Base-by-base conservation (phyloP, 805 yeast genomes). In the Barnettozyma salicaria region DNA sequence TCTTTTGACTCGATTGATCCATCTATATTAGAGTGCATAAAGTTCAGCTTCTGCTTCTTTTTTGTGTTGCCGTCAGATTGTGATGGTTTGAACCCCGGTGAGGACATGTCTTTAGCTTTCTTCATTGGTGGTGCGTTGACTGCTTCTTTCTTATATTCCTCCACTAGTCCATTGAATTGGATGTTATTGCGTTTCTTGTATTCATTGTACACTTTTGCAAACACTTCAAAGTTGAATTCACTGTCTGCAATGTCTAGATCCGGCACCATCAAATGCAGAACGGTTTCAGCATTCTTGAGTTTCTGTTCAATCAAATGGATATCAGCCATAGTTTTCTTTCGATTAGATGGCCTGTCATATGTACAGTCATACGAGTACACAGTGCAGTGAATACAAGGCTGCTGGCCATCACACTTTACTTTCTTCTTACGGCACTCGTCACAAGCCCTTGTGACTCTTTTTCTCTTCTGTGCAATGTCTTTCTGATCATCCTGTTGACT, bases 281-380 rank as follows among this genome's bases (percentile, higher is more conserved):
- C 50, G 13, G 48, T 42, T 33, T 64, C 68, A 13, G 68, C 61
- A 26, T 45, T 39, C 40, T 58, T 59, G 25, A 66, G 44, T 31
- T 60, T 59, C 17, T 58, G 43, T 34, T 67, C 71, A 9, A 61
- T 52, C 21, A 57, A 44, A 41, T 46, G 54, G 29, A 54, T 45
- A 36, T 55, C 65, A 12, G 55, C 51, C 11, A 44, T 46, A 3
- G 49, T 42, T 32, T 52, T 75, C 51, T 73, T 75, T 34, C 84
- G 60, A 38, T 69, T 49, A 12, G 56, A 43, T 8, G 56, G 56
- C 37, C 84, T 88, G 50, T 83, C 85, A 56, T 87, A 87, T 0
- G 95, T 78, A 59, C 96, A 87, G 37, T 76, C 81, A 58, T 80
- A 79, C 13, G 82, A 74, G 57, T 82, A 83, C 1, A 82, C 92